A percentile compares a stretch with the other conserved stretches of the same genome.
Conservation (phyloP, 2,329 filamentous ascomycete genomes). For the Ceratocystis variospora region DNA sequence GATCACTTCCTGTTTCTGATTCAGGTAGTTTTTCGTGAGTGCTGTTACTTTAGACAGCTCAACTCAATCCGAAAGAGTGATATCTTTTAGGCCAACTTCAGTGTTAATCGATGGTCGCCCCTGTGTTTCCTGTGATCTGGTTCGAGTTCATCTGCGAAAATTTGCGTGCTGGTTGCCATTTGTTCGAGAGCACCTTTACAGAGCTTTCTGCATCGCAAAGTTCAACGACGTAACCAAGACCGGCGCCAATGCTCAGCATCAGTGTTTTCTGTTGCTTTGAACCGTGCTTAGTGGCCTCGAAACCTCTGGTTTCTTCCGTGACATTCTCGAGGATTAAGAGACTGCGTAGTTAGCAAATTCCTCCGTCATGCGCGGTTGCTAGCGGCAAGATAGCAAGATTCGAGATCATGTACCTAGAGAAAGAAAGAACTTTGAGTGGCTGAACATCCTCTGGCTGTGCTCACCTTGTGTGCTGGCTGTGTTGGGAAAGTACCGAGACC, state of each 20-base stretch:
- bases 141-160: too few relatives aligned
- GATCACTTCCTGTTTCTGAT: not conserved
- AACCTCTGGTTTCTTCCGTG: slow-evolving; percentile 20
- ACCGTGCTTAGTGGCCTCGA: slow-evolving; percentile 4
- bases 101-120: slow-evolving; percentile 23
- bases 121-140: too few relatives aligned
- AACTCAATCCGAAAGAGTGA: slow-evolving; percentile 23
- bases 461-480: too few relatives aligned
- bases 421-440: not conserved
- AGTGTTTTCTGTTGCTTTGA: too few relatives aligned
- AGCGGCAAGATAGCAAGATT: not conserved
- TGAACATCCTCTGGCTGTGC: too few relatives aligned
- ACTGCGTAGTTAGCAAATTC: slow-evolving; percentile 23
- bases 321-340: slow-evolving; percentile 23
- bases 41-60: slow-evolving; percentile 22
- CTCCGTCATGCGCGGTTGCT: slow-evolving; percentile 22
- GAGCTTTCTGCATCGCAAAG: too few relatives aligned
- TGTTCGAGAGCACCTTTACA: too few relatives aligned
- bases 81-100: slow-evolving; percentile 23
- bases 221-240: too few relatives aligned
- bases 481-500: too few relatives aligned
- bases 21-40: slow-evolving; percentile 22
- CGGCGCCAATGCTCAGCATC: too few relatives aligned
- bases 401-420: not conserved
- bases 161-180: too few relatives aligned